Evolutionary conservation across 495 filamentous ascomycete genomes (phyloP), one percentile per base, ranked within the genome.

Genomic region (Platismatia glauca): DNA sequence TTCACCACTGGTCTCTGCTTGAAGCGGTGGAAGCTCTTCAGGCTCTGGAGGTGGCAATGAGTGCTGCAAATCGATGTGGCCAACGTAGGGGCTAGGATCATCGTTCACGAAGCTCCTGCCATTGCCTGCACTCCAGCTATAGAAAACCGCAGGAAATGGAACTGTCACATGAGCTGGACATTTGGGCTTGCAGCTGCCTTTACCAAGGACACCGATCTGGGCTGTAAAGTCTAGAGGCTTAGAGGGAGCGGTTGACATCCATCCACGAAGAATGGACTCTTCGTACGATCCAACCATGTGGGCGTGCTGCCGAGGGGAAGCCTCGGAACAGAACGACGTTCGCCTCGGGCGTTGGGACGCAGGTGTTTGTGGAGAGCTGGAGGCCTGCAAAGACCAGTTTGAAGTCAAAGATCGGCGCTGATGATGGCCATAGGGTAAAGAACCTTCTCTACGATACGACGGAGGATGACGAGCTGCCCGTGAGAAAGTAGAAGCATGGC

Each of bases 221-320:
- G 94, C 95, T 24, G 93, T 82, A 70, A 99, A 99, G 64, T 95
- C 86, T 27, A 99, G 75, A 34, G 94, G 94, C 60, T 90, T 92
- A 12, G 94, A 97, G 4, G 94, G 95, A 12, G 86, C 94, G 16
- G 91, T 97, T 48, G 95, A 97, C 94, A 98, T 98, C 59, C 95
- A 83, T 34, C 94, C 94, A 29, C 90, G 84, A 5, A 98, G 77
- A 57, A 98, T 97, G 5, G 90, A 96, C 73, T 98, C 94, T 72
- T 98, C 94, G 68, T 96, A 98, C 5, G 94, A 97, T 0, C 94
- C 94, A 22, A 98, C 94, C 87, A 98, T 91, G 6, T 92, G 89
- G 31, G 93, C 93, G 76, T 92, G 89, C 35, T 90, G 87, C 27
- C 92, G 78, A 4, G 89, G 82, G 18, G 90, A 89, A 20, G 77